Evolutionary conservation across 495 filamentous ascomycete species (phyloP), one percentile per base, ranked within the genome.

Genomic region (Aspergillus wentii): DNA sequence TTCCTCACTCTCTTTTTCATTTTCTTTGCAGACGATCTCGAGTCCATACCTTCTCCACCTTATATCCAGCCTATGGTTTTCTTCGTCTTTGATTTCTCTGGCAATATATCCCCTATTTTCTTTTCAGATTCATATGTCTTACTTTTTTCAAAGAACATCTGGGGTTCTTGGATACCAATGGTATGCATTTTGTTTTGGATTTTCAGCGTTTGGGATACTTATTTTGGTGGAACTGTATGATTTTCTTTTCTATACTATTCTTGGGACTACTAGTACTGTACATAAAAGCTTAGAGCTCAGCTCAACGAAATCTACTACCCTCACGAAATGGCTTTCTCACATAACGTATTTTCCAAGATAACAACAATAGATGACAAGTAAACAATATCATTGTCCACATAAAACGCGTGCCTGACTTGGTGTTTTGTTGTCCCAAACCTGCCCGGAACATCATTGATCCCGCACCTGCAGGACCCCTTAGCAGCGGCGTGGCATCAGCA

Each of bases 401-500:
- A 29, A 37, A 37, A 37, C 35, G 35, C 35, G 23, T 19, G 35
- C n/a, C n/a, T n/a, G n/a, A n/a, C n/a, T n/a, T n/a, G n/a, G n/a
- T n/a, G n/a, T n/a, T n/a, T n/a, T n/a, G n/a, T n/a, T n/a, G 35
- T n/a, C 22, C 20, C 20, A 19, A 8, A 16, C 15, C 20, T 10
- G 22, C 2, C 19, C 41, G 41, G 41, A 44, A 44, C 35, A 44
- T 33, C n/a, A 9, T 33, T 44, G 8, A 17, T 22, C 41, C 41
- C 32, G 10, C 7, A 4, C 17, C 17, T 18, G 17, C 35, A 17
- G 35, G 26, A 21, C 26, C 42, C 44, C 43, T 38, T 48, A 22
- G 41, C 35, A 40, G 46, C 53, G 43, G 49, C 49, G 53, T 57
- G 53, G 53, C 53, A 51, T 57, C 53, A 53, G 15, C 43, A 43